Evolutionary conservation across 2,329 filamentous ascomycete genomes (phyloP), one percentile per base, ranked within the genome.

Genomic region (Eutypa lata): DNA sequence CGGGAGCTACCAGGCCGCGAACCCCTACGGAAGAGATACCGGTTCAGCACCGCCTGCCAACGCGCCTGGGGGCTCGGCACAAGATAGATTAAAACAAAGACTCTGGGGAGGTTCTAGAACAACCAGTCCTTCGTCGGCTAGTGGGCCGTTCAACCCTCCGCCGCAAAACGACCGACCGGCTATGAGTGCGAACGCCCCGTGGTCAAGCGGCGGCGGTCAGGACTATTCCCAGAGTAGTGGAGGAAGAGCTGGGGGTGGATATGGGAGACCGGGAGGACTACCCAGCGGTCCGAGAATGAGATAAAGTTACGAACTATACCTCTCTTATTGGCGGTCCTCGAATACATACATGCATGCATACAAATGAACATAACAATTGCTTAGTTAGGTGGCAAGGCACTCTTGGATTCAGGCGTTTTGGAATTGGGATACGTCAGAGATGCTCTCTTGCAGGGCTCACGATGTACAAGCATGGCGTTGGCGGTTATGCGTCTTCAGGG

Each of bases 31-130:
- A 51, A 48, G 60, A 55, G 53, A 61, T 51, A 38, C 65, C 28
- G 73, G 67, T 65, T 66, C 72, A 63, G 66, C 57, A 65, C 68
- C 62, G 57, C 64, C 62, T 58, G 62, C 57, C 33, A 68, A 66
- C 48, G 61, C 72, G 48, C 65, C 65, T 38, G 74, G 77, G 2
- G 77, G 77, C 33, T 84, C 86, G 19, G 91, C 91, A 48, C 90
- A 95, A 73, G 90, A 96, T 62, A 79, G 90, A 61, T 75, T 97
- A 61, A 90, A 91, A 66, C 90, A 91, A 63, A 77, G 90, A 56
- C 73, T 96, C 45, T 91, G 91, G 79, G 84, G 83, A n/a, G 80
- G 77, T 5, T 71, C 81, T 21, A 77, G 80, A 59, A 81, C 81
- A 43, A 75, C 76, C 47, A 87, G 83, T 58, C 82, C 84, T 8